A percentile compares a stretch with the other conserved stretches of the same genome.
phyloP scores from a whole-genome alignment of 371 early-diverging fungal genomes.

The Syncephalastrum contaminatum region DNA sequence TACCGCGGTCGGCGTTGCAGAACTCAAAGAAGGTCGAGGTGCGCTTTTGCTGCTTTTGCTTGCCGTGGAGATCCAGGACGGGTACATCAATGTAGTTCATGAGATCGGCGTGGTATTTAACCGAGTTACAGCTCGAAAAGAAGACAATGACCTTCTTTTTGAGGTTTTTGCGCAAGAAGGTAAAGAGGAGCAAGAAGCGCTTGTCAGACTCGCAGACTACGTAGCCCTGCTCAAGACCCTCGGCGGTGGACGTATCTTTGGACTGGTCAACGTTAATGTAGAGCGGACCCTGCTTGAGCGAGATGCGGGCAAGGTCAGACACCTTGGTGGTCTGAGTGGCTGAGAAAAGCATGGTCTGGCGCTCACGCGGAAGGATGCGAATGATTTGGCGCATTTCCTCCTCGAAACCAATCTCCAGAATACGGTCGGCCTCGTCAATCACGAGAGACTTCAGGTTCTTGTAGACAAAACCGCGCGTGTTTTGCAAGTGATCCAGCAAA shows the following conservation, averaged over 20 bases:
- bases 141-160: constrained; percentile 83
- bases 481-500: constrained; percentile 91
- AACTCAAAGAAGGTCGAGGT: constrained; percentile 78
- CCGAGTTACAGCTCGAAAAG: constrained; percentile 87
- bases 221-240: constrained; percentile 38
- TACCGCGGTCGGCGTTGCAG: constrained; percentile 57
- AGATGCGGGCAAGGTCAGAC: constrained; percentile 76
- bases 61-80: constrained; percentile 65
- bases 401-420: constrained; percentile 96
- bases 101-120: constrained; percentile 88
- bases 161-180: constrained; percentile 30
- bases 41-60: constrained; percentile 79
- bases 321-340: constrained; percentile 89
- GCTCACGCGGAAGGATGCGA: constrained; percentile 63
- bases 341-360: constrained; percentile 89
- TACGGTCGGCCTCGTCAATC: constrained; percentile 98
- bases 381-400: constrained; percentile 87
- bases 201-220: constrained; percentile 47
- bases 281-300: constrained; percentile 71
- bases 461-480: constrained; percentile 81
- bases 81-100: constrained; percentile 47
- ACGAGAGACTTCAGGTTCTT: constrained; percentile 85
- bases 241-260: constrained; percentile 23
- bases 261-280: constrained; percentile 48
- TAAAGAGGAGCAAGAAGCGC: constrained; percentile 30